Evolutionary conservation across 352 stramenopile species (phyloP).

Genomic region (Pythium phragmitis): DNA sequence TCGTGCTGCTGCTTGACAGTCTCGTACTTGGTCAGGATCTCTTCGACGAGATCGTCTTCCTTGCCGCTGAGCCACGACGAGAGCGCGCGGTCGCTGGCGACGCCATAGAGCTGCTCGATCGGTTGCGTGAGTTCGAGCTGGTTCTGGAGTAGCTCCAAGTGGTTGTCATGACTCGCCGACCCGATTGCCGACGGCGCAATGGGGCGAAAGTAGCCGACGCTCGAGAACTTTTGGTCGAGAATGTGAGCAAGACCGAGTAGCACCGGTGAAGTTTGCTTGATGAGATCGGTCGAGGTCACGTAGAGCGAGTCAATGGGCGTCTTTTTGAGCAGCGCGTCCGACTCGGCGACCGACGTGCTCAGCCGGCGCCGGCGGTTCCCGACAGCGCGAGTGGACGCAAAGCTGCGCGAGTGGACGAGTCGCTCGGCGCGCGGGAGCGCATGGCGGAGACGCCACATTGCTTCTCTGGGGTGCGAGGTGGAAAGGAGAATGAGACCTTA

Average conservation of each 20-base stretch:
- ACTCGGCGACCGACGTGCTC: constrained; percentile 15
- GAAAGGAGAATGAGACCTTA: background rate
- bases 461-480: background rate
- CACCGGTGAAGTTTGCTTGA: constrained; percentile 64
- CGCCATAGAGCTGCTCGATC: constrained; percentile 51
- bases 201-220: constrained; percentile 77
- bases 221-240: constrained; percentile 70
- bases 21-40: constrained; percentile 68
- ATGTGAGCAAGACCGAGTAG: constrained; percentile 65
- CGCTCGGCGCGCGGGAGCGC: constrained; percentile 14
- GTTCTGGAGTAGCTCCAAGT: constrained; percentile 67
- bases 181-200: constrained; percentile 43
- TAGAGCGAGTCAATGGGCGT: constrained; percentile 63
- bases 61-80: constrained; percentile 56
- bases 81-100: constrained; percentile 55
- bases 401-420: constrained; percentile 6
- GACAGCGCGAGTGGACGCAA: constrained; percentile 10
- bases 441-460: constrained; percentile 20
- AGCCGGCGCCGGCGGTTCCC: constrained; percentile 13
- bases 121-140: constrained; percentile 51
- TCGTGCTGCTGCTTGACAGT: constrained; percentile 54
- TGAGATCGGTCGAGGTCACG: constrained; percentile 66
- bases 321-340: constrained; percentile 9
- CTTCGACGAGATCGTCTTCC: constrained; percentile 63
- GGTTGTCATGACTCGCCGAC: constrained; percentile 47